Conservation (phyloP, 805 yeast species). For the Wickerhamiella sergipiensis region DNA sequence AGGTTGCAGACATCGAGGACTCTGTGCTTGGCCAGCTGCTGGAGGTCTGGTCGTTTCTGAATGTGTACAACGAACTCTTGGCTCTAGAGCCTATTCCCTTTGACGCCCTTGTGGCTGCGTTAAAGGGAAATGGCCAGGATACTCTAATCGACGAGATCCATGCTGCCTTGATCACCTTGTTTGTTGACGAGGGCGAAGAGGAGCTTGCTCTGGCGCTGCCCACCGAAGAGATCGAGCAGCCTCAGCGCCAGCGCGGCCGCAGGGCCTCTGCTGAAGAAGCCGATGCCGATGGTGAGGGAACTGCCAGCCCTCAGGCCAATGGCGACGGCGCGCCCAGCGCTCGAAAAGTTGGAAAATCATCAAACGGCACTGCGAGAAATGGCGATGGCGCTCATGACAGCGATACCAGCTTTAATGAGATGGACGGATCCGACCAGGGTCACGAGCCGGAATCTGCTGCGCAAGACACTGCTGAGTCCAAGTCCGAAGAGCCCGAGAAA, state of each 20-base stretch:
- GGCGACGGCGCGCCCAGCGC: too few relatives aligned
- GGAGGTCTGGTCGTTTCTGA: constrained; percentile 64
- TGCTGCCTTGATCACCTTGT: constrained; percentile 46
- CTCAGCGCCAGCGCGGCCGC: constrained; percentile 16
- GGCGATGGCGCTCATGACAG: too few relatives aligned
- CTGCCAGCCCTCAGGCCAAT: too few relatives aligned
- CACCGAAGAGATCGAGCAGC: constrained; percentile 20
- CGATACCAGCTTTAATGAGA: too few relatives aligned
- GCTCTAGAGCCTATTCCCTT: constrained; percentile 61
- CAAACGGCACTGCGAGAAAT: too few relatives aligned
- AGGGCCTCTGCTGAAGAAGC: background rate
- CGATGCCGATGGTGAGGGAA: constrained; percentile 22
- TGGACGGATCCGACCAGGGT: too few relatives aligned
- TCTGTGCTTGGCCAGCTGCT: constrained; percentile 24
- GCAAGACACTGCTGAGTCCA: too few relatives aligned
- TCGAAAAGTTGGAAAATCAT: too few relatives aligned
- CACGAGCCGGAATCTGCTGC: too few relatives aligned
- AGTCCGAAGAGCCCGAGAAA: background rate
- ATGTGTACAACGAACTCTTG: constrained; percentile 52
- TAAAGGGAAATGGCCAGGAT: constrained; percentile 35
- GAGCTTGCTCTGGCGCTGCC: constrained; percentile 25
- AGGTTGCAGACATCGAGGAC: constrained; percentile 6
- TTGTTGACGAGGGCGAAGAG: constrained; percentile 35
- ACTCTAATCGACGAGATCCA: constrained; percentile 50
- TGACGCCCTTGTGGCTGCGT: constrained; percentile 56